A percentile compares a stretch with the other conserved stretches of the same genome.
Conservation (phyloP, 352 stramenopile species). For the Lagenidium giganteum region DNA sequence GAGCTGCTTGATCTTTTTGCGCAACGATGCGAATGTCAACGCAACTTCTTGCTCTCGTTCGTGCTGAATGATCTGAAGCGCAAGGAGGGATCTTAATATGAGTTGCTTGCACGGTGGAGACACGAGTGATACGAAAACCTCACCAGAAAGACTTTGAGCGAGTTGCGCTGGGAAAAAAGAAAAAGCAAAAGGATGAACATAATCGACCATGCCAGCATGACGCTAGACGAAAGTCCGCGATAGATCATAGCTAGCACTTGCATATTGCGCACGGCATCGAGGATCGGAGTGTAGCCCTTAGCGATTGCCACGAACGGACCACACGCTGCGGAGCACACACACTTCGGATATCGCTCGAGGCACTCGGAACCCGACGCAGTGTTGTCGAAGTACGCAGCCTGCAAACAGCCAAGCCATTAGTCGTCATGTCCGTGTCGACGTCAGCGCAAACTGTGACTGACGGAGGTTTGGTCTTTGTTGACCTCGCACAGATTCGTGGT, state of each 20-base stretch:
- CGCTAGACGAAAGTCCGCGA: slow-evolving; percentile 26
- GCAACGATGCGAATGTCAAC: slow-evolving; percentile 45
- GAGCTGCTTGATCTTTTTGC: slow-evolving; percentile 57
- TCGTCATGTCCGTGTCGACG: too few relatives aligned
- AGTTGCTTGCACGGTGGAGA: not conserved
- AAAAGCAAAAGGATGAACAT: slow-evolving; percentile 25
- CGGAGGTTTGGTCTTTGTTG: slow-evolving; percentile 22
- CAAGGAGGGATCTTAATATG: too few relatives aligned
- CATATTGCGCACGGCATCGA: slow-evolving; percentile 21
- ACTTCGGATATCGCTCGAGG: slow-evolving; percentile 42
- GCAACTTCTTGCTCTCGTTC: slow-evolving; percentile 43
- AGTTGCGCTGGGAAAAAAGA: slow-evolving; percentile 52
- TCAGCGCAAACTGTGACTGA: too few relatives aligned
- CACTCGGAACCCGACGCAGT: slow-evolving; percentile 28
- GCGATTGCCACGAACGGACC: slow-evolving; percentile 41
- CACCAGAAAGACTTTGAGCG: slow-evolving; percentile 41
- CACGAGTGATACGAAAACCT: slow-evolving; percentile 1
- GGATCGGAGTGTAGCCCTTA: slow-evolving; percentile 39
- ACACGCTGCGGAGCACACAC: slow-evolving; percentile 43
- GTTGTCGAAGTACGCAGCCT: slow-evolving; percentile 40
- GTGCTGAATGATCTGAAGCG: slow-evolving; percentile 31
- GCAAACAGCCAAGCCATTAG: too few relatives aligned
- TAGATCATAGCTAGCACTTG: slow-evolving; percentile 28
- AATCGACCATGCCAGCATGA: slow-evolving; percentile 31
- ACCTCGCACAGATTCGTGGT: slow-evolving; percentile 27